Conservation (phyloP, 2,329 filamentous ascomycete species). For the Pseudocercospora musae region DNA sequence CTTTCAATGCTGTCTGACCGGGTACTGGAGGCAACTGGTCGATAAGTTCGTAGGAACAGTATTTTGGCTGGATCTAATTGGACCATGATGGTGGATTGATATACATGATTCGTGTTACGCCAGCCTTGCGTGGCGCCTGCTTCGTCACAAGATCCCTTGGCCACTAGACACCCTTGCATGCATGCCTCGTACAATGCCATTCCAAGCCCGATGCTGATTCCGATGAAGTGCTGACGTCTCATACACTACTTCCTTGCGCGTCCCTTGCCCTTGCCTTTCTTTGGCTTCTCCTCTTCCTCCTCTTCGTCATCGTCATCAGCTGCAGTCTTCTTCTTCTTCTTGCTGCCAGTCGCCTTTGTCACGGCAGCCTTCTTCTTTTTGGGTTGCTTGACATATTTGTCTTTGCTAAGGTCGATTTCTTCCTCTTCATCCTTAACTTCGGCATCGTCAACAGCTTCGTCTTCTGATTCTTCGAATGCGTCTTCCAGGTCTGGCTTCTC, state of each 20-base stretch:
- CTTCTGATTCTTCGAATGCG: constrained; percentile 85
- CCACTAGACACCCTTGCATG: not conserved
- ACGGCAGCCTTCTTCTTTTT: constrained; percentile 63
- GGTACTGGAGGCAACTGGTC: not conserved
- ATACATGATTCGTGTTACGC: not conserved
- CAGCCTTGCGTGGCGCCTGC: not conserved
- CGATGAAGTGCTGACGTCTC: constrained; percentile 31
- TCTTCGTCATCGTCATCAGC: constrained; percentile 48
- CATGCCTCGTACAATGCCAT: not conserved
- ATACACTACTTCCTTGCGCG: constrained; percentile 41
- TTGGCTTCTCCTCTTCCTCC: constrained; percentile 36
- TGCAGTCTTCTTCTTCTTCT: constrained; percentile 69
- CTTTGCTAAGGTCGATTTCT: constrained; percentile 82
- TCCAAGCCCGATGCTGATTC: not conserved
- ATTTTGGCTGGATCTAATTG: not conserved
- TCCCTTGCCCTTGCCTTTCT: constrained; percentile 43
- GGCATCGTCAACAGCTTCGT: constrained; percentile 51
- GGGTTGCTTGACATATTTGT: constrained; percentile 93
- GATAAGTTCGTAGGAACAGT: not conserved
- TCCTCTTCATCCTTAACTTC: constrained; percentile 52
- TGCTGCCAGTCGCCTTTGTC: constrained; percentile 48
- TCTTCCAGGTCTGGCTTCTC: constrained; percentile 93
- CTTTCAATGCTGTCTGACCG: not conserved
- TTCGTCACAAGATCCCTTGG: not conserved
- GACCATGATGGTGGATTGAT: not conserved